Conservation (phyloP, 768 basidiomycete species). For the Phylloporus scabripes region DNA sequence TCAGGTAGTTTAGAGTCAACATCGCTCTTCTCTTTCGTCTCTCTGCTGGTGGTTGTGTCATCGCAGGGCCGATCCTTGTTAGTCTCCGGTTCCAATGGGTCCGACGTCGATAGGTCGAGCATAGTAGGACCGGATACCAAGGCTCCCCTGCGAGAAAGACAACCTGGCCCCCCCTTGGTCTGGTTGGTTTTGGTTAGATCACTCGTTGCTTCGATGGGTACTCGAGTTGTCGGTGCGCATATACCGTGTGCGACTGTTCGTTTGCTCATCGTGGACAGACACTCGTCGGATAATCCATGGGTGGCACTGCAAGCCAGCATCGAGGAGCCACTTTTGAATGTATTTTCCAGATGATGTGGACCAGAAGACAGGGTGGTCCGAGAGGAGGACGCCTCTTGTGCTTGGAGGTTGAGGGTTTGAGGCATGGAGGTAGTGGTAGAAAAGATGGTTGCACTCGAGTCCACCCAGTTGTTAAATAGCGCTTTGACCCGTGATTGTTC, state of each 20-base stretch:
- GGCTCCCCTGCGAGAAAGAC: neutral
- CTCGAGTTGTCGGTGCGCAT: conserved; percentile 4
- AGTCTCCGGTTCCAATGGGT: neutral
- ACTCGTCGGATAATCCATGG: neutral
- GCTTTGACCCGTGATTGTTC: conserved; percentile 1
- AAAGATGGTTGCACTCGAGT: neutral
- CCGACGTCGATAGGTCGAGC: neutral
- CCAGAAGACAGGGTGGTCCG: too few species aligned
- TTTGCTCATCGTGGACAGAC: neutral
- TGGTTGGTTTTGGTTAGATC: neutral
- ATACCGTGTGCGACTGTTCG: conserved; percentile 1
- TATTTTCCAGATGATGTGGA: neutral
- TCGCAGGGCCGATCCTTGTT: neutral
- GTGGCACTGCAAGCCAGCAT: neutral
- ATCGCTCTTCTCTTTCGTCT: neutral
- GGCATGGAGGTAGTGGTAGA: neutral
- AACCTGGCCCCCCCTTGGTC: too few species aligned
- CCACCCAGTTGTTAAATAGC: neutral
- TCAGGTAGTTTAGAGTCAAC: neutral
- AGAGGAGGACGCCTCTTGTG: neutral
- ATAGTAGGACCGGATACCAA: neutral
- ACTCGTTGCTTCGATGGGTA: neutral
- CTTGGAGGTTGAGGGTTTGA: neutral
- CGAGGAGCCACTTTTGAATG: neutral
- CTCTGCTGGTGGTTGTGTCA: neutral